A percentile compares a stretch with the other conserved stretches of the same genome.
phyloP scores from a whole-genome alignment of 2,329 filamentous ascomycete species.

The Alternaria rosae region DNA sequence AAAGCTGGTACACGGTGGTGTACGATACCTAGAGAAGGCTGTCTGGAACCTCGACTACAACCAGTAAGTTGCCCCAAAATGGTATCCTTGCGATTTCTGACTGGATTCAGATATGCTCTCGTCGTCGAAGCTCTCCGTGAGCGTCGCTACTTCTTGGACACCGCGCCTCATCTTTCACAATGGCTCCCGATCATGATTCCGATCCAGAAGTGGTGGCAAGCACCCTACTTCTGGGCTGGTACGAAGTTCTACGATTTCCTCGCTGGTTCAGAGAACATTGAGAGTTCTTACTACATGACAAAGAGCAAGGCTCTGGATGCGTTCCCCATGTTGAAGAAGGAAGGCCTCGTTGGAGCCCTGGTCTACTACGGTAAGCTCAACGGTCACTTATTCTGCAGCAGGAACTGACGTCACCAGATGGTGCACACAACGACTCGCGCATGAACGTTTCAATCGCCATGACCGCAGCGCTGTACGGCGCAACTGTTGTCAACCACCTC shows the following conservation, averaged over 20 bases:
- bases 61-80: constrained; percentile 60
- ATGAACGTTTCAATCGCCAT: constrained; percentile 91
- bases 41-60: constrained; percentile 86
- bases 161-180: constrained; percentile 79
- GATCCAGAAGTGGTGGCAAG: constrained; percentile 83
- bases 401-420: constrained; percentile 62
- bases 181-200: constrained; percentile 87
- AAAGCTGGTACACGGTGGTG: constrained; percentile 84
- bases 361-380: constrained; percentile 75
- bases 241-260: constrained; percentile 86
- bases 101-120: constrained; percentile 63
- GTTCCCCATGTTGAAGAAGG: constrained; percentile 87
- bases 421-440: constrained; percentile 88
- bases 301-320: constrained; percentile 85
- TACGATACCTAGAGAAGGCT: constrained; percentile 85
- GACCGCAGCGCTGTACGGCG: constrained; percentile 86
- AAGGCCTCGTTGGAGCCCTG: constrained; percentile 78
- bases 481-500: constrained; percentile 82
- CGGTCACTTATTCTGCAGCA: background rate
- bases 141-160: constrained; percentile 83
- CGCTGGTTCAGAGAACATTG: constrained; percentile 85
- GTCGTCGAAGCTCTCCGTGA: constrained; percentile 84
- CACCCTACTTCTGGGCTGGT: constrained; percentile 78
- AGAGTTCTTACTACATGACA: constrained; percentile 87
- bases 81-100: background rate